A percentile compares a stretch with the other conserved stretches of the same genome.
phyloP scores from a whole-genome alignment of 768 basidiomycete genomes.

The Suillus luteus region DNA sequence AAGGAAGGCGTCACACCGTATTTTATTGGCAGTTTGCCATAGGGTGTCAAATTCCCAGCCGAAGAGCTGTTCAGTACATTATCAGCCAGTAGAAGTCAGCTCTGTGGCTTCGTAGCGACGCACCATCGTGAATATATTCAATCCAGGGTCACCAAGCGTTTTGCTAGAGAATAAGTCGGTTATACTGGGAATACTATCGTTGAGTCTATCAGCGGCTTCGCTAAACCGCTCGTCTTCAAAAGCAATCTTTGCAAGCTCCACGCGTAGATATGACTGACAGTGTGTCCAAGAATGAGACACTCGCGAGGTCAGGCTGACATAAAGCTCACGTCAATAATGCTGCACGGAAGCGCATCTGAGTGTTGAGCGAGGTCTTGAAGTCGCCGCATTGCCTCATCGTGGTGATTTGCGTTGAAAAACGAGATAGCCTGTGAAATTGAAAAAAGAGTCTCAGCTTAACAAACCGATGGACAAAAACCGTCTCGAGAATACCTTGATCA shows the following conservation, averaged over 20 bases:
- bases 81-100: neutral
- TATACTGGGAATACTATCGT: neutral
- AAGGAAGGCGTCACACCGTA: neutral
- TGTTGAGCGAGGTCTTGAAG: neutral
- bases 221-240: neutral
- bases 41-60: neutral
- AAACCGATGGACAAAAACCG: neutral
- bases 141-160: neutral
- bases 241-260: neutral
- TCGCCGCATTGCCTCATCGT: neutral
- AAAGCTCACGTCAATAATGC: neutral
- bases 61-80: neutral
- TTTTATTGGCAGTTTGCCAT: neutral
- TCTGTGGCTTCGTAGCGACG: neutral
- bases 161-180: neutral
- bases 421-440: neutral
- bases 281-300: neutral
- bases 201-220: neutral
- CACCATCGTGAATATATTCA: neutral
- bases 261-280: neutral
- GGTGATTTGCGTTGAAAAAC: neutral
- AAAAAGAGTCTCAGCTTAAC: neutral
- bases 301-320: neutral
- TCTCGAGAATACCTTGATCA: neutral
- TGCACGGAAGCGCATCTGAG: neutral